Percentiles rank a stretch among this genome's conserved stretches.
These are phyloP conservation scores for Yamadazyma takamatsuzukensis DNA, from an alignment of 805 yeast genomes.

Conservation along the genomic window DNA sequence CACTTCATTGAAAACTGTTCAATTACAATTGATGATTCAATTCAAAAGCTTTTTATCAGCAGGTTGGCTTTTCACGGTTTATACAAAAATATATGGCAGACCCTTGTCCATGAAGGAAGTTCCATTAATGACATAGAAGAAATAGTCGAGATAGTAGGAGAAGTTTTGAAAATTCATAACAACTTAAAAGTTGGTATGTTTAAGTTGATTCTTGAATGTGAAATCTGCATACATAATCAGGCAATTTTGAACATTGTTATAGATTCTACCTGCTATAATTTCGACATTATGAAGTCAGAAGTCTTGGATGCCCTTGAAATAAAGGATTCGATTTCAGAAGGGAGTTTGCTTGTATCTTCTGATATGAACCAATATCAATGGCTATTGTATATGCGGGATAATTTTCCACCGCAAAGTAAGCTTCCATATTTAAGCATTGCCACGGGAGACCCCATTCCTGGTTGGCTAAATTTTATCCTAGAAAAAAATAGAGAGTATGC, in stretches of 20 bases:
- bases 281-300: conserved; percentile 1
- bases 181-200: conserved; percentile 23
- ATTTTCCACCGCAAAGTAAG: not conserved
- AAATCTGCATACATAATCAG: conserved; percentile 7
- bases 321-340: not conserved
- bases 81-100: conserved; percentile 29
- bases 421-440: not conserved
- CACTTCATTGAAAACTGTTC: conserved; percentile 15
- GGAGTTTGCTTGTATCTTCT: not conserved
- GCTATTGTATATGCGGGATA: not conserved
- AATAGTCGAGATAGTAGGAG: conserved; percentile 24
- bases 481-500: no score
- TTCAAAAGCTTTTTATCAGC: conserved; percentile 20
- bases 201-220: conserved; percentile 18
- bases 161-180: conserved; percentile 14
- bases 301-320: not conserved
- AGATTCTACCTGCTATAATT: conserved; percentile 8
- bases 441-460: no score
- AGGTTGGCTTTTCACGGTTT: conserved; percentile 29
- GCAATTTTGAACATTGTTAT: conserved; percentile 6
- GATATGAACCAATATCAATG: conserved; percentile 4
- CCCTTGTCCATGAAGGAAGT: conserved; percentile 21
- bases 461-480: no score
- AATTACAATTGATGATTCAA: conserved; percentile 16
- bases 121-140: conserved; percentile 37